phyloP scores from a whole-genome alignment of 345 rosid genomes.

The Eucalyptus lansdowneana region DNA sequence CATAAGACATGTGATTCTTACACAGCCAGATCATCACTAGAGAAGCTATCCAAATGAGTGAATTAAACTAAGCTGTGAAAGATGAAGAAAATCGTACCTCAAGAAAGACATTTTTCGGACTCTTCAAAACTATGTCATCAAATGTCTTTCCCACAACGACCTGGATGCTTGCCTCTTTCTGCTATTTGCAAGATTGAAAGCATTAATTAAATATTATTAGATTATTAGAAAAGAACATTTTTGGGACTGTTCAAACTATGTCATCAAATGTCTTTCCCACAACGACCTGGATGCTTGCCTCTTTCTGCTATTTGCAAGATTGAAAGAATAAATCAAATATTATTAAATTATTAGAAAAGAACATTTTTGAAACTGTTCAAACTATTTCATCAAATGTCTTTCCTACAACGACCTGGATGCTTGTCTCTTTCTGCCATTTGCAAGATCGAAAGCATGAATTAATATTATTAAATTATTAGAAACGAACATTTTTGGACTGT shows the following conservation, averaged over 20 bases:
- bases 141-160: slow-evolving; percentile 73
- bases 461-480: not conserved
- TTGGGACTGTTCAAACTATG: slow-evolving; percentile 43
- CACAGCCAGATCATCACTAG: not conserved
- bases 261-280: slow-evolving; percentile 84
- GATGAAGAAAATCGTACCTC: slow-evolving; percentile 38
- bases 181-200: slow-evolving; percentile 6
- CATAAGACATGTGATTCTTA: not conserved
- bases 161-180: slow-evolving; percentile 44
- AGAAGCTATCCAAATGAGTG: not conserved
- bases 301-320: slow-evolving; percentile 31
- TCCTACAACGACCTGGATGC: slow-evolving; percentile 47
- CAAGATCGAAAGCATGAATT: not conserved
- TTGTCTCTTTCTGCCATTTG: slow-evolving; percentile 44
- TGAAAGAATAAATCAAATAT: not conserved
- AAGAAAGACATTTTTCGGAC: slow-evolving; percentile 57
- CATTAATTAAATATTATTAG: not conserved
- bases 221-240: slow-evolving; percentile 13
- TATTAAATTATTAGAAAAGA: not conserved
- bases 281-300: slow-evolving; percentile 33
- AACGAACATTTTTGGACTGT: slow-evolving; percentile 35
- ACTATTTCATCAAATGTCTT: slow-evolving; percentile 76
- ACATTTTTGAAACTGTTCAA: slow-evolving; percentile 45
- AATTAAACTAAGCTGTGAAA: not conserved
- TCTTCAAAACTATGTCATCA: slow-evolving; percentile 61